Conservation (phyloP, 2,329 filamentous ascomycete species). For the Exophiala bonariae region DNA sequence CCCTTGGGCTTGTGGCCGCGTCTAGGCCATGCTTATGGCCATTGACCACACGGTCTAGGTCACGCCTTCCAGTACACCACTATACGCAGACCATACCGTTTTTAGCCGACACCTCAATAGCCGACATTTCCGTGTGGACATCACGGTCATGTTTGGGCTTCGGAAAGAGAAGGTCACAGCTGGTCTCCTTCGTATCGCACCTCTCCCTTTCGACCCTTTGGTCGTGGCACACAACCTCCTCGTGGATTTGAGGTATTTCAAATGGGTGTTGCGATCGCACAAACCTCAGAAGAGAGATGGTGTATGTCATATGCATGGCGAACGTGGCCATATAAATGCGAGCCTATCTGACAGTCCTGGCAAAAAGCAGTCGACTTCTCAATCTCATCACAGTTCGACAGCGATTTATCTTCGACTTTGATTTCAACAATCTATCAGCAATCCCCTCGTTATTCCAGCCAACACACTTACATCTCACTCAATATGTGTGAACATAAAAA, state of each 20-base stretch:
- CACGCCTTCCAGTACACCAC: too few relatives aligned
- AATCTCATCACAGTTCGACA: neutral
- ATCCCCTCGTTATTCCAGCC: neutral
- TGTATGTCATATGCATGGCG: constrained; percentile 13
- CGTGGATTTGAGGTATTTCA: neutral
- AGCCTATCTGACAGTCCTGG: neutral
- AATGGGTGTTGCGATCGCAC: neutral
- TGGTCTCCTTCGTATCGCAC: too few relatives aligned
- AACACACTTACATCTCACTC: neutral
- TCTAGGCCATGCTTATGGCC: too few relatives aligned
- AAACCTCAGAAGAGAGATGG: neutral
- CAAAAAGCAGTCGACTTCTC: too few relatives aligned
- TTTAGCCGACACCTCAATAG: too few relatives aligned
- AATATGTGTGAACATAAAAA: constrained; percentile 20
- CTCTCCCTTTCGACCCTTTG: too few relatives aligned
- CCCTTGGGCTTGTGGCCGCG: too few relatives aligned
- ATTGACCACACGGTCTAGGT: too few relatives aligned
- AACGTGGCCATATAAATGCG: constrained; percentile 16
- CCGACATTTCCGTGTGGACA: too few relatives aligned
- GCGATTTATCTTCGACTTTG: constrained; percentile 1
- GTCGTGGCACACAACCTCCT: constrained; percentile 1
- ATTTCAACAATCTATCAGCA: neutral
- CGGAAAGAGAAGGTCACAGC: too few relatives aligned
- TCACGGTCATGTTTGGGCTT: too few relatives aligned
- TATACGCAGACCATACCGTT: too few relatives aligned